Percentiles rank a stretch among this genome's conserved stretches.
These are phyloP conservation scores for Gamarada debralockiae DNA, from an alignment of 495 filamentous ascomycete species.

Conservation along the genomic window DNA sequence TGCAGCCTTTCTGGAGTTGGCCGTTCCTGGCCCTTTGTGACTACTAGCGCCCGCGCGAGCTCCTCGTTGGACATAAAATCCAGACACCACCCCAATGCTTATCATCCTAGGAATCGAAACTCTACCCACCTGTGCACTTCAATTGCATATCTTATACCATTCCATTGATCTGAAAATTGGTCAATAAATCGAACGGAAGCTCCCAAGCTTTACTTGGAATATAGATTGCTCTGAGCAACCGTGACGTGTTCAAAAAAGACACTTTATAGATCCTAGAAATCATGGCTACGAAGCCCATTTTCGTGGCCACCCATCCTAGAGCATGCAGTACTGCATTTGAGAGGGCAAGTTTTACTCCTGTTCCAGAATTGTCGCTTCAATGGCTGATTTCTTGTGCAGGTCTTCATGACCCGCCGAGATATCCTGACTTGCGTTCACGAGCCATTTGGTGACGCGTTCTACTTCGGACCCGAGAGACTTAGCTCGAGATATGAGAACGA, in stretches of 20 bases:
- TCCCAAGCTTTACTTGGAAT: constrained; percentile 5
- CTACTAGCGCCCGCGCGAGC: too few species aligned
- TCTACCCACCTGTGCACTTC: not conserved
- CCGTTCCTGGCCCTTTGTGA: too few species aligned
- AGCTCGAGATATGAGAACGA: constrained; percentile 72
- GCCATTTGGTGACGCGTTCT: constrained; percentile 95
- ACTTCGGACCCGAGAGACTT: constrained; percentile 87
- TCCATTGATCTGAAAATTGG: constrained; percentile 10
- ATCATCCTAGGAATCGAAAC: too few species aligned
- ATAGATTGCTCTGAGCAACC: not conserved
- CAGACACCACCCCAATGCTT: not conserved
- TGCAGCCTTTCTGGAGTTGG: too few species aligned
- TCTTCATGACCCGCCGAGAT: constrained; percentile 90
- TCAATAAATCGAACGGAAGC: not conserved
- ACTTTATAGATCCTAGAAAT: constrained; percentile 7
- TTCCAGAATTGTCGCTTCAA: not conserved
- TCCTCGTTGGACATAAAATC: too few species aligned
- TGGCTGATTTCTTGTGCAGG: constrained; percentile 41
- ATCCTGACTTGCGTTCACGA: constrained; percentile 83
- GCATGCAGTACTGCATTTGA: constrained; percentile 97
- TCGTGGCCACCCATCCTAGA: constrained; percentile 88
- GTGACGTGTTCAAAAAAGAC: not conserved
- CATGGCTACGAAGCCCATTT: constrained; percentile 81
- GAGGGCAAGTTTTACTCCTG: constrained; percentile 52
- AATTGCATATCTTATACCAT: not conserved